Base-by-base conservation (phyloP, 306 rosid genomes). In the Cucurbita argyrosperma region DNA sequence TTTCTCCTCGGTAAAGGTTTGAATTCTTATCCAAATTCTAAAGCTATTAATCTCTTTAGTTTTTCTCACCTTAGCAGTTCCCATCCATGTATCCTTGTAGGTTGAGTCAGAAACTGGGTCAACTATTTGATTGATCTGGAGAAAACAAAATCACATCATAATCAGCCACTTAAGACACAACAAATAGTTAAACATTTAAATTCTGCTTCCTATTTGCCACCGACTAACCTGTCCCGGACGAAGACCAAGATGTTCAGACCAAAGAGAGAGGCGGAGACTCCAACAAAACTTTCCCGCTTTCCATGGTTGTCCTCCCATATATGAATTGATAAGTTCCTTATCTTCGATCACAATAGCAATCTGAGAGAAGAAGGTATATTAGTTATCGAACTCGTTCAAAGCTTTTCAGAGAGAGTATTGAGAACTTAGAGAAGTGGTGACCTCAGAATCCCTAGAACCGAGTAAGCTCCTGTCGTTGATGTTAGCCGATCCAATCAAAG, bases 391-490 rank as follows among this genome's bases (percentile, higher is more conserved):
- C 35, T 65, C n/a, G 42, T 60, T 66, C 72, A 45, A 5, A 66
- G 39, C 12, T 23, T 47, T 67, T 11, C 12, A 67, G 40, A 13
- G 10, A 43, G 50, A 39, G 30, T 40, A 63, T n/a, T 63, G 70
- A 43, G 38, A 18, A 21, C 35, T 40, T 8, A 9, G 37, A 58
- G 59, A 51, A 78, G 53, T 72, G 55, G 75, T 87, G 26, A 95
- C 99, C 96, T 95, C 99, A 61, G 99, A 94, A 78, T 95, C 99
- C 85, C 99, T 85, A 40, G 92, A 87, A 50, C 99, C 99, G 51
- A 91, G 96, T 83, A 95, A 82, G 82, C 99, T 95, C 83, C 97
- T 87, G 79, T 95, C 99, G 69, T 95, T 95, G 80, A 95, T 95
- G 80, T 95, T 95, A 83, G 99, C 99, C 56, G 97, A 95, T 76